Evolutionary conservation across 805 yeast genomes (phyloP), one percentile per base, ranked within the genome.

Genomic region (Wickerhamiella shivajii): DNA sequence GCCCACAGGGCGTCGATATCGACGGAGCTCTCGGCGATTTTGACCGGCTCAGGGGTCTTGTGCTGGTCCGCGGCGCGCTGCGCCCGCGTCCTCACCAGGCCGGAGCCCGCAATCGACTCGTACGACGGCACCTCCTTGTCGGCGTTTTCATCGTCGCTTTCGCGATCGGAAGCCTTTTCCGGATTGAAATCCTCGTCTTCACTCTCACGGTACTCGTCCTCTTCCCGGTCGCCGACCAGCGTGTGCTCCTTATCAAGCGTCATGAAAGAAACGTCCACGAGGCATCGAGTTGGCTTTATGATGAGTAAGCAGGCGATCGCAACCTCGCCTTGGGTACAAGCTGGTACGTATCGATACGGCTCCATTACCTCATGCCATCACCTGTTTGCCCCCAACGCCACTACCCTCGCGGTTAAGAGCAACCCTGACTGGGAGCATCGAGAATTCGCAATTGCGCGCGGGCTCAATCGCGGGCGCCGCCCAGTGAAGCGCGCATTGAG

Each of bases 131-230:
- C 40, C 40, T 50, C 42, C 40, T 51, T 39, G 5, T 77, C 67
- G 3, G 55, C 55, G 5, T 67, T 59, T 2, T 53, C 57, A 3
- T 47, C 49, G 18, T 39, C 56, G 25, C 44, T 42, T 7, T 27
- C 40, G 20, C 37, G 41, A 11, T 34, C 33, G 7, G 18, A 43
- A 11, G 42, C 41, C 18, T 24, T 43, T 25, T 51, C 53, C n/a
- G 71, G 69, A 43, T 66, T 59, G 45, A 60, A 71, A 44, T 71
- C 77, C 39, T 67, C 74, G 43, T 71, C 77, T 23, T 65, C 73
- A 11, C 69, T 66, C 44, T 69, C 76, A 20, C 62, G 52, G 47
- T 69, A 69, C 28, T 60, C 68, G 11, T 61, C 66, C 3, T 59
- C 62, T 10, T 47, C 57, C 23, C 11, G 8, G 23, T 20, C 23